Base-by-base conservation (phyloP, 257 asterid genomes). In the Dorcoceras hygrometricum region DNA sequence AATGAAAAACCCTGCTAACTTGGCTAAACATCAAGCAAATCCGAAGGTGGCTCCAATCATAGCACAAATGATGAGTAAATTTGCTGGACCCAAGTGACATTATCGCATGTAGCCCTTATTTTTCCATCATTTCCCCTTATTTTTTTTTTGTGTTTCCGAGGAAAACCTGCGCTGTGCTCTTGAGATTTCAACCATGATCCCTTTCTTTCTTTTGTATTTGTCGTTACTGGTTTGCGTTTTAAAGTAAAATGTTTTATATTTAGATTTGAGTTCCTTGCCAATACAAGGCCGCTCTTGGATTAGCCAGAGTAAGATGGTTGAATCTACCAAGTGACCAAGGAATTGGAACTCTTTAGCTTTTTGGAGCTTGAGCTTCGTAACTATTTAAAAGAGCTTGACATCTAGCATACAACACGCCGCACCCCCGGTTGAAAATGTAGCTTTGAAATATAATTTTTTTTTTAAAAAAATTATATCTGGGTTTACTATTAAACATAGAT, bases 31-130 rank as follows among this genome's bases (percentile, higher is more conserved):
- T 80, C 97, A 90, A 71, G 80, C 84, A 8, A 93, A 93, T 58
- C 99, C 96, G 18, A 90, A 90, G 83, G 90, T 93, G 73, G 95
- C 99, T 67, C 97, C 96, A 5, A 81, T 90, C 12, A 88, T 90
- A 61, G 77, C 89, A 0, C 90, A 93, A 58, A 87, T 90, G 97
- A 90, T 90, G 99, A 34, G 86, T 34, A 84, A 86, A 76, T 88
- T 93, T 74, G 95, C 70, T 27, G 93, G 93, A 54, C 75, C 80
- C 5, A 58, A 78, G 66, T 86, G 73, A 80, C 3, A 4, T 32
- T 29, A 10, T 12, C 1, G 50, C n/a, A 0, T 9, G 50, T n/a
- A 10, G n/a, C 50, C n/a, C 16, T 4, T 28, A 28, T 28, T 0
- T 28, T 28, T 28, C 0, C 10, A 3, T 5, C 10, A 6, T 31